Evolutionary conservation across 208 protist species (phyloP).

Genomic region (Trypanosomatidae sp.): DNA sequence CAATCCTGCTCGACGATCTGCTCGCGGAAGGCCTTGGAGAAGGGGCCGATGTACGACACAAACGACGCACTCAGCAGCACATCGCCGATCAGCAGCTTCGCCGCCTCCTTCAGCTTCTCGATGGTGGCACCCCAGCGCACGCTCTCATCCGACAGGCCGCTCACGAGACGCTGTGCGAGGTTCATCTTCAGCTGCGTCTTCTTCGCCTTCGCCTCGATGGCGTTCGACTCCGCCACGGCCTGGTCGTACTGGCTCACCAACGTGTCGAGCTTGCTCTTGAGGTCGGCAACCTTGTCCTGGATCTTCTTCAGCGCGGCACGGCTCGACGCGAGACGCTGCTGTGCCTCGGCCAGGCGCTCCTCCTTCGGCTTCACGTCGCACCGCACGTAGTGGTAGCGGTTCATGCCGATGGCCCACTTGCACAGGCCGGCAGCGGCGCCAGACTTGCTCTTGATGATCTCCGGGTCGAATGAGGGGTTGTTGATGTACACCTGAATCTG

Average conservation of each 20-base stretch:
- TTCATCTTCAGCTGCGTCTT: conserved; percentile 95
- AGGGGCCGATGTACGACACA: conserved; percentile 98
- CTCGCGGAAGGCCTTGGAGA: conserved; percentile 96
- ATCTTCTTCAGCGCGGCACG: conserved; percentile 92
- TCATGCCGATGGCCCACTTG: conserved; percentile 97
- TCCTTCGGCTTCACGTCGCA: conserved; percentile 98
- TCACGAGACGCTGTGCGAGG: conserved; percentile 95
- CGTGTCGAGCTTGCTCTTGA: conserved; percentile 93
- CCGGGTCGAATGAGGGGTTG: conserved; percentile 92
- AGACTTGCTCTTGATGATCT: conserved; percentile 94
- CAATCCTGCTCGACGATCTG: conserved; percentile 92
- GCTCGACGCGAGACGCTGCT: conserved; percentile 87
- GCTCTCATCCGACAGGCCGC: conserved; percentile 96
- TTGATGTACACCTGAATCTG: conserved; percentile 93
- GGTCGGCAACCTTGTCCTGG: conserved; percentile 93
- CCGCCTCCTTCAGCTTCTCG: conserved; percentile 86
- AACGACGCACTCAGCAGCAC: conserved; percentile 97
- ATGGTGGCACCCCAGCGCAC: conserved; percentile 96
- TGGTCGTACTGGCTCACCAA: conserved; percentile 95
- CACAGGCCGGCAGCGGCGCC: conserved; percentile 96
- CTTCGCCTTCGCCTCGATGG: conserved; percentile 93
- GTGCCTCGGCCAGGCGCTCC: conserved; percentile 91
- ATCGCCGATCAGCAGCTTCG: conserved; percentile 95
- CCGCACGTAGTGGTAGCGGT: conserved; percentile 96
- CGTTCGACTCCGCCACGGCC: conserved; percentile 92